Evolutionary conservation across 768 basidiomycete genomes (phyloP).

Genomic region (Mycena chlorophos): DNA sequence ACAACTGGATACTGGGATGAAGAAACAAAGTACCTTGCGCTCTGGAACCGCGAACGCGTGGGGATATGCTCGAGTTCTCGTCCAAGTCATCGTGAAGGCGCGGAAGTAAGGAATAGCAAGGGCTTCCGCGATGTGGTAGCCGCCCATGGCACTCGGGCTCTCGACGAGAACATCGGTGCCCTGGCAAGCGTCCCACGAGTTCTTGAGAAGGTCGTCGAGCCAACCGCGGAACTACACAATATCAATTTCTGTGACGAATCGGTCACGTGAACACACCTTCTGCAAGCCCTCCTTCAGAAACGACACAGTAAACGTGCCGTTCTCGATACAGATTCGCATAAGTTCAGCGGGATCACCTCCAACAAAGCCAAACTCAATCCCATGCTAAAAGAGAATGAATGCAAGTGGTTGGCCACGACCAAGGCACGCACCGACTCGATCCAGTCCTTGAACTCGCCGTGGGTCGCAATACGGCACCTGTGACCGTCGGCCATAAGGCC

Average conservation of each 20-base stretch:
- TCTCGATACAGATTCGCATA: conserved; percentile 97
- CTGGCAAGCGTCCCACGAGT: conserved; percentile 96
- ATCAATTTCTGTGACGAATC: not conserved
- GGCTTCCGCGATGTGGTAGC: conserved; percentile 95
- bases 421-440: conserved; percentile 76
- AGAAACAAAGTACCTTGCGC: conserved; percentile 81
- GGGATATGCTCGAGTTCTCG: conserved; percentile 92
- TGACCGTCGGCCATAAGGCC: conserved; percentile 91
- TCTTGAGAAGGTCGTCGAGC: conserved; percentile 93
- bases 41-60: conserved; percentile 99
- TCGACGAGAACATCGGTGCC: conserved; percentile 91
- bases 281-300: conserved; percentile 89
- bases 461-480: conserved; percentile 86
- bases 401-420: conserved; percentile 6
- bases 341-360: conserved; percentile 97
- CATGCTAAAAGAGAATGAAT: conserved; percentile 55
- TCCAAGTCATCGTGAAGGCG: conserved; percentile 98
- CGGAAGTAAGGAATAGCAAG: conserved; percentile 91
- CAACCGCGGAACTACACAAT: conserved; percentile 85
- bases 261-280: conserved; percentile 55
- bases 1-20: too few species aligned
- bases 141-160: conserved; percentile 96
- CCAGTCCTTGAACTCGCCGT: conserved; percentile 94
- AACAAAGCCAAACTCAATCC: conserved; percentile 93
- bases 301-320: conserved; percentile 94